These are phyloP conservation scores for Lichtheimia ramosa DNA, from an alignment of 371 early-diverging fungal species.

Conservation along the genomic window DNA sequence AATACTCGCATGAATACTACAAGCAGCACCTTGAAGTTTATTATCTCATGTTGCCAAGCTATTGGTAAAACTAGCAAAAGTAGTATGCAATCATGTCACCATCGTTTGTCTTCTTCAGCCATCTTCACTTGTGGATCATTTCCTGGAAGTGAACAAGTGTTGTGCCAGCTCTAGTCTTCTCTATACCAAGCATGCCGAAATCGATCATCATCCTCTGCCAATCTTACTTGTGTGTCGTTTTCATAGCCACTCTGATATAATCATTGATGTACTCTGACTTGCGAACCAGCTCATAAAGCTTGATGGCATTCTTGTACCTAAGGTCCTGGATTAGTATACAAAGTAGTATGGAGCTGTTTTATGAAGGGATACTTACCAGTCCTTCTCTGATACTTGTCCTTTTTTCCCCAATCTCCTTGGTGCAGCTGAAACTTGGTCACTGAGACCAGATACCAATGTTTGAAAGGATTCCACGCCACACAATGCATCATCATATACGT, in stretches of 20 bases:
- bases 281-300: conserved; percentile 36
- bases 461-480: conserved; percentile 31
- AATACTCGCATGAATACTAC: no score
- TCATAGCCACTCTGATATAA: conserved; percentile 18
- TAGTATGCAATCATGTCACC: no score
- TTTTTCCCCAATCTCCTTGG: conserved; percentile 47
- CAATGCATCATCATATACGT: neutral
- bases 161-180: no score
- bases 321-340: neutral
- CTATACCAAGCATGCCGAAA: no score
- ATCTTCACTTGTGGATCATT: no score
- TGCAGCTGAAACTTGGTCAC: conserved; percentile 50
- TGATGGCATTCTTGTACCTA: conserved; percentile 44
- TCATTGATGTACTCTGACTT: conserved; percentile 40
- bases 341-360: neutral
- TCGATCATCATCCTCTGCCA: no score
- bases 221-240: conserved; percentile 9
- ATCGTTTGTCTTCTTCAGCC: no score
- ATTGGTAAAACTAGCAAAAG: no score
- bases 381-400: conserved; percentile 54
- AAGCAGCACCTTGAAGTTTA: no score
- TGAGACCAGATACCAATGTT: conserved; percentile 28
- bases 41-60: no score
- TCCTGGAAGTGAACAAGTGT: no score
- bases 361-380: conserved; percentile 30